Evolutionary conservation across 345 rosid genomes (phyloP).

Genomic region (Jatropha curcas): DNA sequence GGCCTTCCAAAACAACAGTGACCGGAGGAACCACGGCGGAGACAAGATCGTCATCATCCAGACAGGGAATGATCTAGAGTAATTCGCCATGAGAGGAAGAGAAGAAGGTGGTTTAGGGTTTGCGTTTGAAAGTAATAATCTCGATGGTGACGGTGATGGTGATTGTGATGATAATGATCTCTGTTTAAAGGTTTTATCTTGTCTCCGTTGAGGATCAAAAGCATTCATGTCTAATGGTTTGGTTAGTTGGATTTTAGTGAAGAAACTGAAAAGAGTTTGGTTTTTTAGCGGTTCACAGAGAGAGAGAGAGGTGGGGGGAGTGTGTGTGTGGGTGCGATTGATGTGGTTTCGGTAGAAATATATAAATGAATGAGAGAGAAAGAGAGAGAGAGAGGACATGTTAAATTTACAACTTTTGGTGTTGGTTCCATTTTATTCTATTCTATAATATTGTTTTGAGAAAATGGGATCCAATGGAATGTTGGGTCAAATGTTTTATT

Average conservation of each 20-base stretch:
- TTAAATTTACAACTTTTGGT: too few species aligned
- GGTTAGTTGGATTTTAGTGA: background rate
- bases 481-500: too few species aligned
- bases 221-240: constrained; percentile 32
- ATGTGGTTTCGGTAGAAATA: constrained; percentile 4
- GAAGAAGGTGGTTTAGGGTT: constrained; percentile 28
- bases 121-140: constrained; percentile 18
- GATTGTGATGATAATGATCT: too few species aligned
- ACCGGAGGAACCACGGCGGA: constrained; percentile 71
- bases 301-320: background rate
- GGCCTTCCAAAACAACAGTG: constrained; percentile 81
- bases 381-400: background rate
- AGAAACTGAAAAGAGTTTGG: background rate
- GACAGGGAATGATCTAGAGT: constrained; percentile 42
- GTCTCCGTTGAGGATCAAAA: constrained; percentile 47
- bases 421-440: too few species aligned
- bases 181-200: constrained; percentile 44
- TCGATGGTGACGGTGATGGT: too few species aligned
- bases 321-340: constrained; percentile 1
- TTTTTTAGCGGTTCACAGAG: too few species aligned
- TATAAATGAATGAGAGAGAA: background rate
- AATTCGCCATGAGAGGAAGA: constrained; percentile 36
- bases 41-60: constrained; percentile 57
- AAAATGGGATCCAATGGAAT: too few species aligned
- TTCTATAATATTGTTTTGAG: too few species aligned